Percentiles rank a stretch among this genome's conserved stretches.
phyloP scores from a whole-genome alignment of 805 yeast genomes.

The Vanderwaltozyma tropicalis region DNA sequence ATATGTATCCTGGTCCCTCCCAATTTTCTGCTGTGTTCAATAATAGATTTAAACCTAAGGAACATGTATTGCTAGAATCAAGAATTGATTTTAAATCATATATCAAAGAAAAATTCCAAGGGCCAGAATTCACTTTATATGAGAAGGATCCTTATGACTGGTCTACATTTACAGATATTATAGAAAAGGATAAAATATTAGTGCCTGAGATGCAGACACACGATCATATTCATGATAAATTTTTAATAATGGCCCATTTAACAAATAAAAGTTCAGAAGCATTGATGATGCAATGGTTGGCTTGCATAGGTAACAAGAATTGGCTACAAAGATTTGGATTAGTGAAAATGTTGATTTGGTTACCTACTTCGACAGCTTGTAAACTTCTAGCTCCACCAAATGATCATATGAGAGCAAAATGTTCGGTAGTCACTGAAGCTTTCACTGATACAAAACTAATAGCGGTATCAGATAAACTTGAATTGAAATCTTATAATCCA shows the following conservation, averaged over 20 bases:
- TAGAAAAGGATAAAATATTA: conserved; percentile 37
- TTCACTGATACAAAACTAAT: conserved; percentile 49
- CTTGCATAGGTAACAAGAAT: conserved; percentile 54
- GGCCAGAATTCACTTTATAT: conserved; percentile 26
- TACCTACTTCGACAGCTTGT: conserved; percentile 47
- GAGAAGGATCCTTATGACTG: conserved; percentile 55
- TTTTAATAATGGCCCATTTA: conserved; percentile 51
- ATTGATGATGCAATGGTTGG: conserved; percentile 62
- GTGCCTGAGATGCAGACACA: conserved; percentile 30
- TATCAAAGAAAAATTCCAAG: conserved; percentile 4
- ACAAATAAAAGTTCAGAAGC: conserved; percentile 49
- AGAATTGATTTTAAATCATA: conserved; percentile 17
- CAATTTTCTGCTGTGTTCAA: conserved; percentile 54
- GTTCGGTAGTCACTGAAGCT: conserved; percentile 54
- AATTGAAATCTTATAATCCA: conserved; percentile 12
- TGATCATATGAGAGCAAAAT: conserved; percentile 44
- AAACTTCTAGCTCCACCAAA: conserved; percentile 53
- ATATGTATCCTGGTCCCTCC: conserved; percentile 50
- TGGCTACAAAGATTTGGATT: conserved; percentile 70
- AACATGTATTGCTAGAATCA: conserved; percentile 54
- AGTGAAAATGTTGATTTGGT: conserved; percentile 64
- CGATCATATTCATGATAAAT: conserved; percentile 39
- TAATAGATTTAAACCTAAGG: conserved; percentile 47
- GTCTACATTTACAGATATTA: conserved; percentile 45
- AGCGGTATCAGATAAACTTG: conserved; percentile 33